Conservation (phyloP, 2,329 filamentous ascomycete species). For the Colletotrichum tropicale region DNA sequence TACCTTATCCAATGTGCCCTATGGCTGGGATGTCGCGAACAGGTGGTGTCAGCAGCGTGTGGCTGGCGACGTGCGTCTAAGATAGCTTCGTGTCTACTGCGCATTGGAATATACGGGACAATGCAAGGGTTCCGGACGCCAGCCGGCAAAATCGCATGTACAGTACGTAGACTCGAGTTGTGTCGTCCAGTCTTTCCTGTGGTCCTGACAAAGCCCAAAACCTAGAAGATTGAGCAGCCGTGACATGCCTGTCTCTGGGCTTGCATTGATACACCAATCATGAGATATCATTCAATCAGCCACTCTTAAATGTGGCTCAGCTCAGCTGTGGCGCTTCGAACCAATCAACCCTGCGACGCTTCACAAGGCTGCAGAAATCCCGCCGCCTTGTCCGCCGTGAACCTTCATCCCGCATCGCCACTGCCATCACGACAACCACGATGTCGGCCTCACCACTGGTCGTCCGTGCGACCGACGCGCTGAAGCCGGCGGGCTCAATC, state of each 20-base stretch:
- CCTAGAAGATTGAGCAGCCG: not conserved
- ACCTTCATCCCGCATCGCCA: not conserved
- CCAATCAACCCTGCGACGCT: not conserved
- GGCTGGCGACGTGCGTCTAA: not conserved
- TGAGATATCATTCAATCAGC: not conserved
- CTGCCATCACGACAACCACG: constrained; percentile 16
- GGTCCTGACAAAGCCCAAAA: not conserved
- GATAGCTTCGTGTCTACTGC: not conserved
- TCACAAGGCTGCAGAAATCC: constrained; percentile 10
- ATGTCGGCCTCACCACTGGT: constrained; percentile 56
- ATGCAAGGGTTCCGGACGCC: not conserved
- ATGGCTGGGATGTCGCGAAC: not conserved
- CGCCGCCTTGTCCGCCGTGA: not conserved
- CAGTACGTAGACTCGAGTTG: not conserved
- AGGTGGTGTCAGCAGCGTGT: not conserved
- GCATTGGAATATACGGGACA: not conserved
- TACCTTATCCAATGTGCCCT: not conserved
- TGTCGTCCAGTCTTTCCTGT: not conserved
- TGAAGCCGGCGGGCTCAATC: constrained; percentile 34
- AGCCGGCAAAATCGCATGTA: not conserved
- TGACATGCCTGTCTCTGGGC: not conserved
- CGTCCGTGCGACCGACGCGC: constrained; percentile 39
- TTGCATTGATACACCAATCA: not conserved
- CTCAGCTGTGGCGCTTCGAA: not conserved
- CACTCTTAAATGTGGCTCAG: not conserved